Base-by-base conservation (phyloP, 768 basidiomycete genomes). In the Trametes maxima region DNA sequence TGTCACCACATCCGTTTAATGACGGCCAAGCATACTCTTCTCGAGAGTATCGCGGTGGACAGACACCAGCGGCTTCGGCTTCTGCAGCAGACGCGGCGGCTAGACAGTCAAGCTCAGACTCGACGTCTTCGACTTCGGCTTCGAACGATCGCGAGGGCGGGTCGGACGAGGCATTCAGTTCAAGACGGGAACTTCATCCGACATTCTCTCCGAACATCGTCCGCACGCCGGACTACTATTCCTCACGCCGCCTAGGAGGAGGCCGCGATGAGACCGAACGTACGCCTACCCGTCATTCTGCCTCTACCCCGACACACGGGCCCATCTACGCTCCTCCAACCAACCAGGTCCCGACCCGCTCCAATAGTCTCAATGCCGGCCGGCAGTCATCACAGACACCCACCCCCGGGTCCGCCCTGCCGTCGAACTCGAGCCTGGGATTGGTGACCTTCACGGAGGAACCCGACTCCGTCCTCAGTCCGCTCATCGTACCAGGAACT, bases 131-230 rank as follows among this genome's bases (percentile, higher is more conserved):
- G n/a, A n/a, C 11, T 59, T n/a, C n/a, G n/a, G n/a, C 68, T 3
- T 68, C 68, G 33, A 46, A 33, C 8, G 68, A 59, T n/a, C 53
- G 46, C 13, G 57, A 64, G 10, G 10, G 17, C 11, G 43, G 33
- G 28, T 40, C 57, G 67, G 11, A 75, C 0, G 80, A 83, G 56
- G 76, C 78, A 3, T 89, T 80, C 66, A 87, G 82, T 0, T 69
- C 81, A 6, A 76, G 75, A 57, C 75, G 70, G 19, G 81, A 84
- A 14, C 81, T 90, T 17, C 82, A 85, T 45, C 78, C 87, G 1
- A 90, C 90, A 1, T 92, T 90, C 66, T 86, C 86, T 1, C 67
- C 82, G n/a, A 83, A 76, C 56, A 86, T 89, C 70, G 77, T 90
- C 35, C 86, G 89, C 49, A 88, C 85, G 3, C 89, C 89, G 1